Evolutionary conservation across 345 rosid genomes (phyloP).

Genomic region (Luvunga scandens): DNA sequence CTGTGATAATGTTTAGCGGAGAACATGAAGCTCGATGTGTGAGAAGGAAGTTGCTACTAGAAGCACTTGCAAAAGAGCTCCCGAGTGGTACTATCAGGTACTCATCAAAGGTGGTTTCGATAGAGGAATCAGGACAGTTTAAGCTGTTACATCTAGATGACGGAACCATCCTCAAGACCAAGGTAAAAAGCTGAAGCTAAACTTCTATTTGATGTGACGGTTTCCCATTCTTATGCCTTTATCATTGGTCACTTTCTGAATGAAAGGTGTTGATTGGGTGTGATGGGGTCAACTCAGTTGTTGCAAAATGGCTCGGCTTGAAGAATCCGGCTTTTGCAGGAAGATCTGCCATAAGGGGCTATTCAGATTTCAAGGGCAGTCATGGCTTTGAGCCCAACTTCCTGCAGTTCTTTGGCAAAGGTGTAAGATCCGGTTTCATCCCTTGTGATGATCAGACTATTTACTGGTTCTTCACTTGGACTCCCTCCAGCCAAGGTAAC

Average conservation of each 20-base stretch:
- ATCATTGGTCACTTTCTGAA: neutral
- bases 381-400: constrained; percentile 35
- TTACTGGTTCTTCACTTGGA: constrained; percentile 38
- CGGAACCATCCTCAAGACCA: constrained; percentile 51
- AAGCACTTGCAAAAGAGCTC: constrained; percentile 48
- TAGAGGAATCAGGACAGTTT: constrained; percentile 52
- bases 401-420: constrained; percentile 30
- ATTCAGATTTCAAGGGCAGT: constrained; percentile 26
- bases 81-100: constrained; percentile 56
- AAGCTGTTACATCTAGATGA: constrained; percentile 60
- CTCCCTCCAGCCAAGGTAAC: constrained; percentile 33
- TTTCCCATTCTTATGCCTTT: neutral
- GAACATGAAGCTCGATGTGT: constrained; percentile 52
- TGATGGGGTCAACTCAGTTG: constrained; percentile 68
- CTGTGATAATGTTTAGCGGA: constrained; percentile 11
- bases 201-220: neutral
- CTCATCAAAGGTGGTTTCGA: constrained; percentile 58
- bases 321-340: constrained; percentile 35
- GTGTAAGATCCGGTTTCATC: constrained; percentile 28
- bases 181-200: constrained; percentile 33
- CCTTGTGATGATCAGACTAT: constrained; percentile 36
- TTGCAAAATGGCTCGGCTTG: constrained; percentile 66
- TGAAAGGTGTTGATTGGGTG: constrained; percentile 65
- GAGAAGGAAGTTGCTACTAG: constrained; percentile 52
- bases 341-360: constrained; percentile 47